Evolutionary conservation across 176 grass and related monocot genomes (phyloP), one percentile per base, ranked within the genome.

Genomic region (Oryza punctata): DNA sequence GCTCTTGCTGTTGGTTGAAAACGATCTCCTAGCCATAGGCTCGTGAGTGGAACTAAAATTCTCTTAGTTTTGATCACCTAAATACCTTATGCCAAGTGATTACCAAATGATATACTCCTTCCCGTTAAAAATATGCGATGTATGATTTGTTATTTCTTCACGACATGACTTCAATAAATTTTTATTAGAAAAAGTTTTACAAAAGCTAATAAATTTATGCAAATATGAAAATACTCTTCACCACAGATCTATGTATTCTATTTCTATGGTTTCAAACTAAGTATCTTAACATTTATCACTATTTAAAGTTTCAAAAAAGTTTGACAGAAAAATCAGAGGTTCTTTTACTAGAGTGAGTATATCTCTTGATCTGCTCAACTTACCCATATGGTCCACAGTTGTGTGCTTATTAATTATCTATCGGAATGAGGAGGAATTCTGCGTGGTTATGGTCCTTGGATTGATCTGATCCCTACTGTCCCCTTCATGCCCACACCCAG

Each of bases 391-490:
- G 71, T 19, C 90, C 75, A 90, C 85, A 68, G 70, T 82, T 82
- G 30, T 18, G 25, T 35, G 26, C 18, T 61, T 67, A 41, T 88
- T 46, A 73, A 78, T 74, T 79, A 19, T 5, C 21, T 78, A 18
- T 5, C 21, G 30, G 24, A 65, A 61, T 33, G 35, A 71, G 25
- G 64, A 19, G 60, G 29, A 40, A 19, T 21, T 19, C n/a, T 30
- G 67, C 57, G 23, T 70, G 45, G 16, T 63, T 67, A 64, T 59
- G 30, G 33, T 47, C 26, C 23, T 38, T 15, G 16, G 24, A 66
- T 54, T 10, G 44, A 57, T 66, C 59, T 69, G 86, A 89, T 89
- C 86, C 83, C 86, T 87, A 87, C 83, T 81, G 86, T 85, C 76
- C 78, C 86, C 79, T 84, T 87, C 74, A 82, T 74, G 84, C 84